Conservation (phyloP, 2,329 filamentous ascomycete genomes). For the Claviceps citrina region DNA sequence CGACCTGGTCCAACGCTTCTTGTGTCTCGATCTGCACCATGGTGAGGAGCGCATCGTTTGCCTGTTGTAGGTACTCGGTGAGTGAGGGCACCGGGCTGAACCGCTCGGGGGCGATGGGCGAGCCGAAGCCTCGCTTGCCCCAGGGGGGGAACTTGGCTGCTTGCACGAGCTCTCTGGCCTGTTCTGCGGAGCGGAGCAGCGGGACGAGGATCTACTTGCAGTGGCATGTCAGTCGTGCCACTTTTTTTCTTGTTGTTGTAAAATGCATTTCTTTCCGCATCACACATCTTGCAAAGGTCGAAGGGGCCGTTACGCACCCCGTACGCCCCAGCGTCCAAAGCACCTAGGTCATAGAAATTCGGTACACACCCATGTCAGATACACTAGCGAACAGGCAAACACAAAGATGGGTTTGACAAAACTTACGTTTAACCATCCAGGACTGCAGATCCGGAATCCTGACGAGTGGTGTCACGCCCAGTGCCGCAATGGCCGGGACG, state of each 20-base stretch:
- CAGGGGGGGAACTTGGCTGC: slow-evolving; percentile 35
- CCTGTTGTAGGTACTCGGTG: slow-evolving; percentile 33
- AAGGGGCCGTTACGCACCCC: slow-evolving; percentile 25
- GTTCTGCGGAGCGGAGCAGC: slow-evolving; percentile 26
- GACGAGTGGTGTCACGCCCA: slow-evolving; percentile 27
- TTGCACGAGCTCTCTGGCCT: slow-evolving; percentile 29
- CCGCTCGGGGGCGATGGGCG: slow-evolving; percentile 28
- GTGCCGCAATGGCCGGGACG: slow-evolving; percentile 34
- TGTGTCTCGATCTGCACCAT: slow-evolving; percentile 55
- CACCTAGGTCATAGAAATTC: slow-evolving; percentile 18
- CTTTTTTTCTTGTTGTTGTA: neutral
- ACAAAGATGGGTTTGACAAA: no score
- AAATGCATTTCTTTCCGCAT: no score
- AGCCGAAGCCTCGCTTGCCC: slow-evolving; percentile 34
- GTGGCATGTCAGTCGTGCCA: slow-evolving; percentile 5
- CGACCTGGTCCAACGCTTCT: slow-evolving; percentile 43
- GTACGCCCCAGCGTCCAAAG: slow-evolving; percentile 35
- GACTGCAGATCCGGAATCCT: slow-evolving; percentile 37
- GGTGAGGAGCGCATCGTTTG: slow-evolving; percentile 38
- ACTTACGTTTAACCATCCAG: slow-evolving; percentile 31
- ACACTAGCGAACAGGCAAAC: no score
- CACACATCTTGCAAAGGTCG: no score
- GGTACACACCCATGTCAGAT: neutral
- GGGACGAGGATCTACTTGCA: slow-evolving; percentile 32
- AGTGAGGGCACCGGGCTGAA: slow-evolving; percentile 29